phyloP scores from a whole-genome alignment of 148 eudicot genomes.

The Simmondsia chinensis region DNA sequence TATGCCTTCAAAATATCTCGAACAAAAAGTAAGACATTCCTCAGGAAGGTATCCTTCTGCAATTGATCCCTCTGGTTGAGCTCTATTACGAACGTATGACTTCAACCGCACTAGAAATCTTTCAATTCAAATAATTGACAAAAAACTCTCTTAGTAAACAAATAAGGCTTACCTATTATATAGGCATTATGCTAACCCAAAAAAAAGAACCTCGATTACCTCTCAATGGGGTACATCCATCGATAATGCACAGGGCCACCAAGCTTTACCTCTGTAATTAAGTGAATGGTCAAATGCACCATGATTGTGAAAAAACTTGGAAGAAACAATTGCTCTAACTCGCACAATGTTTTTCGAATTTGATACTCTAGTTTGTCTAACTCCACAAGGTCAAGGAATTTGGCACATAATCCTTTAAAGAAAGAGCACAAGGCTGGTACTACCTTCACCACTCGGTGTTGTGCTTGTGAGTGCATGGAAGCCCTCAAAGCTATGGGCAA shows the following conservation, averaged over 20 bases:
- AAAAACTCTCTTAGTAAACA: background rate
- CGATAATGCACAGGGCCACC: background rate
- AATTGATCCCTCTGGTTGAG: too few relatives aligned
- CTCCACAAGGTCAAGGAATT: background rate
- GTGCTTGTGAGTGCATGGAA: background rate
- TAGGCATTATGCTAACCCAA: too few relatives aligned
- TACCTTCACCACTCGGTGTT: background rate
- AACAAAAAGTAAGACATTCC: background rate
- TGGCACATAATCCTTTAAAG: background rate
- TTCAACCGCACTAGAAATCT: background rate
- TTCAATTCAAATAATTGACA: background rate
- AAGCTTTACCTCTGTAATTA: background rate
- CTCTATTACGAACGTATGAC: background rate
- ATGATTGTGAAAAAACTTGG: constrained; percentile 1
- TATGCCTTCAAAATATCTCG: background rate
- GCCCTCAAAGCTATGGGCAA: background rate
- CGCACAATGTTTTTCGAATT: background rate
- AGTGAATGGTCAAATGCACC: constrained; percentile 1
- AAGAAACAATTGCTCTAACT: background rate
- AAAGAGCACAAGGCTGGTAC: background rate
- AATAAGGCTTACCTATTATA: too few relatives aligned
- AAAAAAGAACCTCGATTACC: background rate
- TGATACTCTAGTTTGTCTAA: background rate
- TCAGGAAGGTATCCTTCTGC: background rate
- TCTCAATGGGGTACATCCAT: background rate